Base-by-base conservation (phyloP, 257 asterid species). In the Plantago major region DNA sequence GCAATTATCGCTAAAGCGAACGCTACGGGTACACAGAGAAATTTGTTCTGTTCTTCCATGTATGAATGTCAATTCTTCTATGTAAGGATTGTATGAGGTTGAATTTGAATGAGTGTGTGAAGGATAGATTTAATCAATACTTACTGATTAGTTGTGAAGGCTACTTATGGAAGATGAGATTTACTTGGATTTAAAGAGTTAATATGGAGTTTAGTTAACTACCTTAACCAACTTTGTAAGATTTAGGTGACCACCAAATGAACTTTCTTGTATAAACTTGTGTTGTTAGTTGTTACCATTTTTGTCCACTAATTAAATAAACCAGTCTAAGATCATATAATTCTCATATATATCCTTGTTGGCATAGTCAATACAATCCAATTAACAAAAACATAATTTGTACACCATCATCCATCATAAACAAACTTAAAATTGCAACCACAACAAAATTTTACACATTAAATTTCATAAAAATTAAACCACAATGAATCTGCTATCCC, bases 151-250 rank as follows among this genome's bases (percentile, higher is more conserved):
- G 50, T 62, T 15, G 38, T 38, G 50, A 46, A 19, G 65, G 45
- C 42, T 30, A 30, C 54, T 33, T 33, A 33, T 33, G 8, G 49
- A 49, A 11, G 49, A 37, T 42, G 69, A 46, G 54, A 64, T 75
- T 48, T 70, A 74, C 30, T 3, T 17, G 13, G 74, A 42, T 46
- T 30, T 52, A 18, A 33, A 52, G 14, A 52, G n/a, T 18, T 10
- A 52, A 44, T 1, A 26, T 6, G 54, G 18, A 19, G 75, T 60
- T 57, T 22, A n/a, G n/a, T 86, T 79, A 87, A 73, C 95, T 67
- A 87, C 84, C 78, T 52, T 73, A 78, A 78, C 95, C 16, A 86
- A 76, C 69, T 61, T 62, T 54, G n/a, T 2, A 14, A 11, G 40
- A 52, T 11, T 18, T 52, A 52, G 40, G 57, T 52, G 22, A 22